Evolutionary conservation across 805 yeast genomes (phyloP), one percentile per base, ranked within the genome.

Genomic region (Kuraishia cidri): DNA sequence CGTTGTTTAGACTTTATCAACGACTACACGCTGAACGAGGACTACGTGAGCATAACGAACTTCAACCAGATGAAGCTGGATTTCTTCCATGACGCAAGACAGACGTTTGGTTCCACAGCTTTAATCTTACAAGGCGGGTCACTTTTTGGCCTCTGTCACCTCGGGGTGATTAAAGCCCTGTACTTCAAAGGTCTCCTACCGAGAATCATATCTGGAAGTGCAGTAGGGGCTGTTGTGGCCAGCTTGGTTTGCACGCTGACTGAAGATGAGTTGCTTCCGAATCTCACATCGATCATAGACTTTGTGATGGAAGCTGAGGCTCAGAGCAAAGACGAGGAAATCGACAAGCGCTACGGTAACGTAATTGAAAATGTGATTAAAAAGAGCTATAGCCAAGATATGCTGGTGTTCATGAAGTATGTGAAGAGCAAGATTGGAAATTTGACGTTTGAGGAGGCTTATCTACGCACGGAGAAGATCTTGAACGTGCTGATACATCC

Each of bases 121-220:
- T 62, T 92, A 36, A 73, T 90, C 24, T 61, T 92, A 17, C 97
- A 92, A 56, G 98, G 98, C 19, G 97, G 98, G 2, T 82, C 97
- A 0, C 59, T 92, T 15, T 92, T 90, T 59, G 97, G 98, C 0
- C 60, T 92, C 39, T 88, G 95, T 46, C 98, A 92, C 54, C 51
- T 92, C 23, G 98, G 98, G 2, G 95, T 88, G 1, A 83, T 90
- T 6, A 80, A 81, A 40, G 90, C 92, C 0, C 62, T 92, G n/a
- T 72, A 79, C 38, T 69, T 70, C 41, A 76, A 80, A 40, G 79
- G 82, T 1, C 58, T 88, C 24, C 61, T 92, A 32, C 98, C 98
- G 0, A 61, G 81, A 26, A 82, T 92, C 2, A 75, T 90, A 15
- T 83, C 90, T 5, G 98, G 98, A 0, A 81, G 88, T 36, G 92